Evolutionary conservation across 148 eudicot species (phyloP).

Genomic region (Camellia granthamiana): DNA sequence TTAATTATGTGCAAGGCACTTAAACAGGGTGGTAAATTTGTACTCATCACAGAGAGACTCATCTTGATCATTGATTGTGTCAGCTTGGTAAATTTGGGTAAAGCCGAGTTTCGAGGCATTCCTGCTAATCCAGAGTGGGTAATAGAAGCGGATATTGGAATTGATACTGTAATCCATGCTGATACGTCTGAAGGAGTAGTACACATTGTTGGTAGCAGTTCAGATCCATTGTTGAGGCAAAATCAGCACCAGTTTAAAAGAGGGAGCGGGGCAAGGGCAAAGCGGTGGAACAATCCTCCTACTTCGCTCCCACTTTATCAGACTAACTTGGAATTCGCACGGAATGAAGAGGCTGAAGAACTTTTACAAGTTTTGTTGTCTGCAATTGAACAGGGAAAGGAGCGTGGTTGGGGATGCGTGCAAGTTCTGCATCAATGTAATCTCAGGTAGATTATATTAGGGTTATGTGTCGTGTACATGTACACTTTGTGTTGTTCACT

Average conservation of each 20-base stretch:
- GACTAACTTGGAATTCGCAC: slow-evolving; percentile 60
- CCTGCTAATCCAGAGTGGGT: slow-evolving; percentile 74
- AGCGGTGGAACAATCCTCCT: slow-evolving; percentile 46
- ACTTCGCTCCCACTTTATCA: slow-evolving; percentile 69
- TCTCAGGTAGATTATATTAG: slow-evolving; percentile 27
- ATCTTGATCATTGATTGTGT: slow-evolving; percentile 59
- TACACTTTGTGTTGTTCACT: no score
- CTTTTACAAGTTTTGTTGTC: slow-evolving; percentile 51
- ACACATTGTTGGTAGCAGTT: slow-evolving; percentile 82
- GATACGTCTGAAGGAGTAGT: slow-evolving; percentile 54
- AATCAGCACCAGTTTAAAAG: slow-evolving; percentile 44
- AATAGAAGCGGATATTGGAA: slow-evolving; percentile 56
- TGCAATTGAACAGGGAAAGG: slow-evolving; percentile 65
- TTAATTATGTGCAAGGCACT: slow-evolving; percentile 70
- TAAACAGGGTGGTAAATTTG: slow-evolving; percentile 56
- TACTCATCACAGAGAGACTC: slow-evolving; percentile 60
- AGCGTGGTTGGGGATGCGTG: slow-evolving; percentile 71
- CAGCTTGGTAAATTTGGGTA: slow-evolving; percentile 55
- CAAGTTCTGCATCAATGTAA: slow-evolving; percentile 75
- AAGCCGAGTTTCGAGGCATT: slow-evolving; percentile 67
- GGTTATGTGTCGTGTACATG: no score
- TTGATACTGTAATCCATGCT: slow-evolving; percentile 77
- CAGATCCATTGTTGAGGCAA: slow-evolving; percentile 49
- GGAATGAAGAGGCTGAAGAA: slow-evolving; percentile 61
- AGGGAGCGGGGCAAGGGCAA: slow-evolving; percentile 28